Evolutionary conservation across 2,329 filamentous ascomycete species (phyloP).

Genomic region (Monilinia laxa): DNA sequence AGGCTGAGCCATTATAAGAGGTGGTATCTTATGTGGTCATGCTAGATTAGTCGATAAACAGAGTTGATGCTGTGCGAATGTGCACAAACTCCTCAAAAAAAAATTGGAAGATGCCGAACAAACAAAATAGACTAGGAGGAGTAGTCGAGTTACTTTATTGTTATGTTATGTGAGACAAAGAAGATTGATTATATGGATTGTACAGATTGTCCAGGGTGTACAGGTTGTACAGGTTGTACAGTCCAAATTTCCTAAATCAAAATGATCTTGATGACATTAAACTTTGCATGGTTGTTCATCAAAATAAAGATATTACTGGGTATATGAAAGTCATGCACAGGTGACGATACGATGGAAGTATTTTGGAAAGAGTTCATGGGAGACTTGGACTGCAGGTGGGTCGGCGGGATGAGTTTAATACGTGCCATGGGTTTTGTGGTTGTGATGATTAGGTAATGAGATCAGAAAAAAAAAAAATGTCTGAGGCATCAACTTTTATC

Average conservation of each 20-base stretch:
- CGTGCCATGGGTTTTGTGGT: conserved; percentile 7
- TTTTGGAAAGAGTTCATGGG: conserved; percentile 9
- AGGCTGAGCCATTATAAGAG: conserved; percentile 45
- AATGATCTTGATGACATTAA: conserved; percentile 7
- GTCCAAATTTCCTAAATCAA: background rate
- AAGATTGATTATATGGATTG: background rate
- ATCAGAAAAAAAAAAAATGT: background rate
- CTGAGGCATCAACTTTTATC: background rate
- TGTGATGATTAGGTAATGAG: no score
- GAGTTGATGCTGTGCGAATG: conserved; percentile 16
- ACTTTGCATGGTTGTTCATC: conserved; percentile 4
- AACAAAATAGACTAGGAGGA: background rate
- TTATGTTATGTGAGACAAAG: background rate
- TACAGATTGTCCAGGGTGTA: background rate
- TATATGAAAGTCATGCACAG: conserved; percentile 14
- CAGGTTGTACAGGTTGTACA: background rate
- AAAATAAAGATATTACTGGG: background rate
- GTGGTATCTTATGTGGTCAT: conserved; percentile 27
- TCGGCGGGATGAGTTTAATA: conserved; percentile 16
- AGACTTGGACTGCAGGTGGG: background rate
- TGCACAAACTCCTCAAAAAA: conserved; percentile 14
- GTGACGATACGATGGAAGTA: conserved; percentile 10
- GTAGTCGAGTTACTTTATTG: background rate
- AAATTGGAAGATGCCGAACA: conserved; percentile 1
- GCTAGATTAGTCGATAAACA: conserved; percentile 23